Base-by-base conservation (phyloP, 805 yeast genomes). In the Jamesozyma rosinii region DNA sequence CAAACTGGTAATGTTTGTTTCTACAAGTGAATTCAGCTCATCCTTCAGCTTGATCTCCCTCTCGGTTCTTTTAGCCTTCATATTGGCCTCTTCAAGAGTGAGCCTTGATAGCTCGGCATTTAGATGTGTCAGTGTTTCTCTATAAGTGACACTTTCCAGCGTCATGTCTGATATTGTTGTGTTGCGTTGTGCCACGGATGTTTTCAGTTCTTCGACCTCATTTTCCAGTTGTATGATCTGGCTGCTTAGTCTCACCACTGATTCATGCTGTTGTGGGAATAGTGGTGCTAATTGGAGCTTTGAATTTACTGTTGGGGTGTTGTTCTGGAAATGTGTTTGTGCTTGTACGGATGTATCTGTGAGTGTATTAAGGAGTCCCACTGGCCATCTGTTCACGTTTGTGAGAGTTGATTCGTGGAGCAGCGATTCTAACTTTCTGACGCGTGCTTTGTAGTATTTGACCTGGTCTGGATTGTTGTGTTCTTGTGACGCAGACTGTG, bases 371-470 rank as follows among this genome's bases (percentile, higher is more conserved):
- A 57, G 48, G 22, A 75, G 72, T 63, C 70, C 52, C 46, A 72
- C 54, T 2, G 69, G 70, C 72, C 72, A 69, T 40, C 61, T 64
- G 27, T 69, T 70, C 32, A 77, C 66, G 41, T 77, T 74, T 37
- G 72, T 72, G 54, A 72, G 77, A 49, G 76, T 85, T 42, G 78
- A 82, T 48, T 83, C 86, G 57, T 87, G 92, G 14, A 88, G 64
- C 32, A 87, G 62, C 43, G 76, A 81, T 52, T 88, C 96, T 41
- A 90, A 70, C 51, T 83, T 83, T 48, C 76, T 77, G 34, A 90
- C 84, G 42, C 95, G 67, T 10, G 75, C 62, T 57, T 81, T 81
- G 49, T 87, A 81, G 9, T 36, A 40, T 24, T 40, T 33, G 10
- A 48, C 39, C 10, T 47, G 44, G 4, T 26, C 30, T 3, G 29